These are phyloP conservation scores for Pyronema domesticum DNA, from an alignment of 495 filamentous ascomycete genomes.

Conservation along the genomic window DNA sequence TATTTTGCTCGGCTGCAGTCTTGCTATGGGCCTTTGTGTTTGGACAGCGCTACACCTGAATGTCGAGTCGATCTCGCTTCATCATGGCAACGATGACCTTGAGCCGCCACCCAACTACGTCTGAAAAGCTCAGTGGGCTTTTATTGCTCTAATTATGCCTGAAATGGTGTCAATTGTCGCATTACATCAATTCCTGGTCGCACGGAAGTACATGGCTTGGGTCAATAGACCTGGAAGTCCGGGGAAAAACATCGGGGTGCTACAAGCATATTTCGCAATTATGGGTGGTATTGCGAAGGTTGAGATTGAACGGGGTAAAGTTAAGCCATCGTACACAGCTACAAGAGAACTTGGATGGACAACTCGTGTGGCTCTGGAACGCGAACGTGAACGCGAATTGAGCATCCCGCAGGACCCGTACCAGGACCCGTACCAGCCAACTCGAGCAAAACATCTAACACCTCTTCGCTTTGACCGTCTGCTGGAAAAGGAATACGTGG, in stretches of 20 bases:
- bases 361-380: no score
- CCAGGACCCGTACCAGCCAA: neutral
- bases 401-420: neutral
- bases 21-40: constrained; percentile 1
- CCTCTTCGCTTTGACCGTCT: neutral
- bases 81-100: neutral
- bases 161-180: constrained; percentile 2
- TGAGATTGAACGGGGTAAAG: neutral
- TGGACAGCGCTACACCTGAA: constrained; percentile 10
- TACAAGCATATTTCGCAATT: constrained; percentile 1
- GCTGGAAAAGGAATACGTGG: neutral
- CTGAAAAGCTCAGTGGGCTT: constrained; percentile 1
- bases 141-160: neutral
- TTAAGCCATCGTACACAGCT: no score
- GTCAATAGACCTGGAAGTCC: neutral
- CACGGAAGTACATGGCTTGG: neutral
- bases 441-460: neutral
- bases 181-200: constrained; percentile 3
- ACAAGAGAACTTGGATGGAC: no score
- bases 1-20: neutral
- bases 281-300: constrained; percentile 6
- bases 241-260: neutral
- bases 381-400: no score
- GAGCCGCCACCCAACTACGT: neutral
- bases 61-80: neutral